A percentile compares a stretch with the other conserved stretches of the same genome.
phyloP scores from a whole-genome alignment of 1,284 basidiomycete genomes.

The Microbotryum lychnidis-dioicae region DNA sequence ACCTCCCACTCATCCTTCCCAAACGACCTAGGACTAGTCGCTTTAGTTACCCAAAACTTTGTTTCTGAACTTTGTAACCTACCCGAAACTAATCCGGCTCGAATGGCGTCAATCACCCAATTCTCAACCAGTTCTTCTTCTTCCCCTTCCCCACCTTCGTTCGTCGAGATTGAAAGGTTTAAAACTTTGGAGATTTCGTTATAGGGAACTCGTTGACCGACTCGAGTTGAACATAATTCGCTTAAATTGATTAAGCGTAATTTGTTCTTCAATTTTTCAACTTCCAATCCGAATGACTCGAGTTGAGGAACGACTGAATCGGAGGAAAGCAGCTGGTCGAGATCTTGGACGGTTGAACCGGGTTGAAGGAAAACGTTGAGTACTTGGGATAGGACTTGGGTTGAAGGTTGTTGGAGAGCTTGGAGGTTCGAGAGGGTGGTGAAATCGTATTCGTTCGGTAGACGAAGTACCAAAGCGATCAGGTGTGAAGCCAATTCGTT shows the following conservation, averaged over 20 bases:
- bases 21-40: constrained; percentile 63
- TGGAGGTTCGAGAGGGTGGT: constrained; percentile 55
- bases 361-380: constrained; percentile 60
- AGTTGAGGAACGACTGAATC: constrained; percentile 30
- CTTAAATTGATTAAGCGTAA: constrained; percentile 72
- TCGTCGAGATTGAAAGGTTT: constrained; percentile 46
- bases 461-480: constrained; percentile 53
- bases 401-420: constrained; percentile 45
- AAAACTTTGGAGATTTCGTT: constrained; percentile 60
- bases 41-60: constrained; percentile 64
- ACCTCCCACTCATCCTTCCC: constrained; percentile 71
- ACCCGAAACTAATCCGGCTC: constrained; percentile 67
- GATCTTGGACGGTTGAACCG: constrained; percentile 52
- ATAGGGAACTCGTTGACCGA: constrained; percentile 70
- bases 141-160: no score
- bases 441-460: constrained; percentile 67
- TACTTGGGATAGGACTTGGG: constrained; percentile 49
- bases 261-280: constrained; percentile 57
- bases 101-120: constrained; percentile 89
- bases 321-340: constrained; percentile 27
- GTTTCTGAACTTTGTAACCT: constrained; percentile 77
- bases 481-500: constrained; percentile 36
- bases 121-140: constrained; percentile 54
- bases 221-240: constrained; percentile 64
- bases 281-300: constrained; percentile 11